These are phyloP conservation scores for Fonsecaea nubica DNA, from an alignment of 2,329 filamentous ascomycete genomes.

Conservation along the genomic window DNA sequence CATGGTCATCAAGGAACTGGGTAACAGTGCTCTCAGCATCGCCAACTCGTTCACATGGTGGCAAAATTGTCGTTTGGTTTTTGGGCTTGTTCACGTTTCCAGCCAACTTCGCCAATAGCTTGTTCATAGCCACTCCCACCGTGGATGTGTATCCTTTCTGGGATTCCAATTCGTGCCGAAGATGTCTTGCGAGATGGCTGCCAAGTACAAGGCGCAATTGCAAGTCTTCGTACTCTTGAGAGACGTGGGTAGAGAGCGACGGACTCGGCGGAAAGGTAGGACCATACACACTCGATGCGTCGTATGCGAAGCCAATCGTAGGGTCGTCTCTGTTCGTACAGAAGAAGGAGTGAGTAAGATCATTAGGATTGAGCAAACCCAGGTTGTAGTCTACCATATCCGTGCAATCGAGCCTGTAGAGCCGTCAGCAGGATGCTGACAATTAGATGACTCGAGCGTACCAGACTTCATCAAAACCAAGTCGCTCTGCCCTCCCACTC, in stretches of 20 bases:
- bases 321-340: conserved; percentile 75
- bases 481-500: conserved; percentile 76
- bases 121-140: conserved; percentile 86
- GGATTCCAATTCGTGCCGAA: conserved; percentile 75
- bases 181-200: conserved; percentile 78
- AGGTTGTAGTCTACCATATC: conserved; percentile 85
- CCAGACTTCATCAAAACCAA: conserved; percentile 89
- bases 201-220: conserved; percentile 73
- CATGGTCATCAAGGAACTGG: conserved; percentile 75
- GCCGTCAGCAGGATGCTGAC: conserved; percentile 23
- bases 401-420: conserved; percentile 73
- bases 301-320: conserved; percentile 78
- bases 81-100: conserved; percentile 86
- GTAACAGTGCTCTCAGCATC: conserved; percentile 59
- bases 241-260: conserved; percentile 8
- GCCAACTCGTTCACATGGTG: conserved; percentile 58
- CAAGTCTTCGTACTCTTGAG: conserved; percentile 44
- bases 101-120: conserved; percentile 82
- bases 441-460: conserved; percentile 53
- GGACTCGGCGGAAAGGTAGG: conserved; percentile 59
- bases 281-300: conserved; percentile 73
- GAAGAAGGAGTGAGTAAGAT: conserved; percentile 76
- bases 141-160: conserved; percentile 85
- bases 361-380: conserved; percentile 69
- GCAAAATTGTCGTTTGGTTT: conserved; percentile 82